These are phyloP conservation scores for Zea mays DNA, from an alignment of 176 grass and related monocot genomes.

Conservation along the genomic window Zm-B73-REFERENCE-NAM-5.0 NC_050098.1:2214001-2214500, in stretches of 20 bases:
- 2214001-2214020: background rate
- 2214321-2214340: slow-evolving; percentile 57
- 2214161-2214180: slow-evolving; percentile 71
- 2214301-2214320: background rate
- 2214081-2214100: background rate
- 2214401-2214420: slow-evolving; percentile 1
- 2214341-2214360: slow-evolving; percentile 83
- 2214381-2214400: slow-evolving; percentile 17
- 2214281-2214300: background rate
- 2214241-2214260: slow-evolving; percentile 36
- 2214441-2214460: slow-evolving; percentile 3
- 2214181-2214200: slow-evolving; percentile 78
- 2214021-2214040: background rate
- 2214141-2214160: background rate
- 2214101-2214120: background rate
- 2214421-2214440: slow-evolving; percentile 30
- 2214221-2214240: slow-evolving; percentile 98
- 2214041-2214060: background rate
- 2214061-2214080: background rate
- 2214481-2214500: background rate
- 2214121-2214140: background rate
- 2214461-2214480: background rate
- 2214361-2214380: slow-evolving; percentile 87
- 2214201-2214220: slow-evolving; percentile 79
- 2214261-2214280: background rate